These are phyloP conservation scores for Sclerotiophoma versabilis DNA, from an alignment of 2,329 filamentous ascomycete genomes.

Conservation along the genomic window DNA sequence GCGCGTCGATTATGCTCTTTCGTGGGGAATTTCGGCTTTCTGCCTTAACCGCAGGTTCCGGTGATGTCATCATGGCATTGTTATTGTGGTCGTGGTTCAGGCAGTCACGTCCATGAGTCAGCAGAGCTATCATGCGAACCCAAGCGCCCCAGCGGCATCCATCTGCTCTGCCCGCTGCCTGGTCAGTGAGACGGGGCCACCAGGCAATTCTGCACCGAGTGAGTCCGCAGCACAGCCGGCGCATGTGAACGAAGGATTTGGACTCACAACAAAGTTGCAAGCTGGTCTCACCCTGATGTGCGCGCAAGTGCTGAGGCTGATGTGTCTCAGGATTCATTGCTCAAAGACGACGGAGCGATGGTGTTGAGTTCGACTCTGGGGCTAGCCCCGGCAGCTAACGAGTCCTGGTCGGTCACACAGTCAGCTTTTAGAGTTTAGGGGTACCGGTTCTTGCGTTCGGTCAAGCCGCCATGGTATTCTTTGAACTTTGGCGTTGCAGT, in stretches of 20 bases:
- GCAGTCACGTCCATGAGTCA: background rate
- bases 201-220: background rate
- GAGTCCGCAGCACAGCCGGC: slow-evolving; percentile 9
- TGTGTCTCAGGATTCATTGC: background rate
- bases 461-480: slow-evolving; percentile 14
- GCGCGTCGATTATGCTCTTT: background rate
- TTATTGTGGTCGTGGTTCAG: background rate
- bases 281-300: slow-evolving; percentile 2
- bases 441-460: background rate
- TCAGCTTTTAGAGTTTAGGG: slow-evolving; percentile 10
- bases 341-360: background rate
- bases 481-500: slow-evolving; percentile 17
- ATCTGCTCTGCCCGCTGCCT: background rate
- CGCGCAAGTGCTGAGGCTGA: slow-evolving; percentile 4
- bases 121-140: slow-evolving; percentile 3
- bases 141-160: slow-evolving; percentile 1
- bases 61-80: slow-evolving; percentile 13
- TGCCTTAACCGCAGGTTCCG: slow-evolving; percentile 5
- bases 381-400: slow-evolving; percentile 12
- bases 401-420: slow-evolving; percentile 6
- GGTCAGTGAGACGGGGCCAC: slow-evolving; percentile 3
- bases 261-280: slow-evolving; percentile 8
- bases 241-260: background rate
- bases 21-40: slow-evolving; percentile 3
- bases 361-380: slow-evolving; percentile 5